Base-by-base conservation (phyloP, 768 basidiomycete species). In the Ramaria sp. region DNA sequence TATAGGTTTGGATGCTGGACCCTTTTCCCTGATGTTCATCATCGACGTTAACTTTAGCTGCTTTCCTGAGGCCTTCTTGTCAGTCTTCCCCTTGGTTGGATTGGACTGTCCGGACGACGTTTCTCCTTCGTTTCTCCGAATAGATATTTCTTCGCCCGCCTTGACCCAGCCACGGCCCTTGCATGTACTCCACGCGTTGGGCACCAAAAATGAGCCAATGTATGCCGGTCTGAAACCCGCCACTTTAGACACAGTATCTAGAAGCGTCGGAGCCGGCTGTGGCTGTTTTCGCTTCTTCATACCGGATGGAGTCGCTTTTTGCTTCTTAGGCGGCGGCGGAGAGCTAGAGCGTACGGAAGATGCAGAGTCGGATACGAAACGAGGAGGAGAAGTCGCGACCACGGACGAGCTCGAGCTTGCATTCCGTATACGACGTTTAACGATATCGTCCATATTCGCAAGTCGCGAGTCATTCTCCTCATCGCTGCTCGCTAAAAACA, bases 171-270 rank as follows among this genome's bases (percentile, higher is more conserved):
- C 83, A 62, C 76, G 80, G 1, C 88, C 88, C 50, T 79, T 84
- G 13, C 78, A 84, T 41, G 83, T 89, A 60, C 85, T 87, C 86
- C 86, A 90, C 10, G 86, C 88, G 63, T 86, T 84, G 20, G 78
- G 75, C 22, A 88, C 76, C 10, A 88, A 59, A 51, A 88, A 73
- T 50, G 82, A 83, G 11, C 88, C 88, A 27, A 90, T 62, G 64
- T 86, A 89, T 31, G 33, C 41, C 17, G 27, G 50, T 12, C 43
- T 41, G 19, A 53, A 57, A 19, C 31, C 55, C 24, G 37, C 24
- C 19, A n/a, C 3, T 41, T 49, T 20, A 17, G n/a, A 31, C n/a
- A 30, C 47, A 4, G 45, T 5, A 15, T 12, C 22, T 11, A 48
- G 19, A n/a, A 46, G 20, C 13, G 34, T 30, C 34, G 55, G 30